Evolutionary conservation across 192 early-diverging fungal species (phyloP).

Genomic region (Mortierella claussenii): DNA sequence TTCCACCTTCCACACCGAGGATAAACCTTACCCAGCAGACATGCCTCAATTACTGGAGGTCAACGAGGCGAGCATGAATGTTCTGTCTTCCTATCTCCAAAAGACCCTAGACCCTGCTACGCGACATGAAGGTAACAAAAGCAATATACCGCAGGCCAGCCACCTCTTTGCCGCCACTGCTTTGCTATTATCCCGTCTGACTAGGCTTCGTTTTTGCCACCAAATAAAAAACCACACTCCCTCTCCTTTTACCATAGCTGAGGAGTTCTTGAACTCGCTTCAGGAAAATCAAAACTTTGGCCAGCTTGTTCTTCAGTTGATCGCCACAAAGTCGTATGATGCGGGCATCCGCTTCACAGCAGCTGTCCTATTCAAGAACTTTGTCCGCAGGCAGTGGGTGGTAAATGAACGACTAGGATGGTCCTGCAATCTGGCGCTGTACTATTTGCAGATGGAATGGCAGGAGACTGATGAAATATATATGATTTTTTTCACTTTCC

Average conservation of each 20-base stretch:
- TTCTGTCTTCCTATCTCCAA: constrained; percentile 60
- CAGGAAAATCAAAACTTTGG: constrained; percentile 45
- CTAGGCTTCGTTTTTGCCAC: constrained; percentile 40
- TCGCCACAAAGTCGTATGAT: constrained; percentile 68
- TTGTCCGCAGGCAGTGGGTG: constrained; percentile 89
- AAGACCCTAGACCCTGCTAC: constrained; percentile 71
- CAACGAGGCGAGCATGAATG: constrained; percentile 60
- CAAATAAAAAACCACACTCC: constrained; percentile 24
- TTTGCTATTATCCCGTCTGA: too few species aligned
- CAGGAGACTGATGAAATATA: background rate
- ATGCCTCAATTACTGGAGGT: constrained; percentile 49
- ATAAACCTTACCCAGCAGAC: too few species aligned
- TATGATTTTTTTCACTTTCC: background rate
- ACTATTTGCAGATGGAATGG: too few species aligned
- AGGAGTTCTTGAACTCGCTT: constrained; percentile 24
- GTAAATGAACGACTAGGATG: constrained; percentile 4
- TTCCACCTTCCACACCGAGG: too few species aligned
- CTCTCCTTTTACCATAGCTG: background rate
- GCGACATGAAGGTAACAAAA: constrained; percentile 64
- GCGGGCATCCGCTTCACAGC: constrained; percentile 78
- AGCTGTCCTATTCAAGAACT: constrained; percentile 97
- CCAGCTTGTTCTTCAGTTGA: constrained; percentile 75
- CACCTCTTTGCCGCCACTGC: too few species aligned
- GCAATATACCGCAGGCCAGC: too few species aligned
- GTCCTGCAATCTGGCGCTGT: background rate